Conservation (phyloP, 495 filamentous ascomycete species). For the Talaromyces thailandensis region DNA sequence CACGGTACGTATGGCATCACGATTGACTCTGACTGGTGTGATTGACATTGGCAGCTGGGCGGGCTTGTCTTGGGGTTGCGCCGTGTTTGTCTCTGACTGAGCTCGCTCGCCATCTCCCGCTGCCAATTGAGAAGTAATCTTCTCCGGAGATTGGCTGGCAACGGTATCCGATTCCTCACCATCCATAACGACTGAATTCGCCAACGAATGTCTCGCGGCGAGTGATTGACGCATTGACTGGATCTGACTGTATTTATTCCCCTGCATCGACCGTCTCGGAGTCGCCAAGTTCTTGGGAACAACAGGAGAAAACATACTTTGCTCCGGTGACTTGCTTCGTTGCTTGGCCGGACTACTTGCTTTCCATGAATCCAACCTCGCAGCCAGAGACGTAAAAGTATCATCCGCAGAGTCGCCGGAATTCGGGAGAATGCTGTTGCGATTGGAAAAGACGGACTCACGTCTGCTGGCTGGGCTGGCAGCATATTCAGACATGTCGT, state of each 20-base stretch:
- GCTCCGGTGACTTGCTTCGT: constrained; percentile 21
- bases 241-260: constrained; percentile 1
- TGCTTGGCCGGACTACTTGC: constrained; percentile 40
- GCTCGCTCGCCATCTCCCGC: not conserved
- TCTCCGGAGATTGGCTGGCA: not conserved
- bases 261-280: not conserved
- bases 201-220: constrained; percentile 9
- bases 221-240: constrained; percentile 6
- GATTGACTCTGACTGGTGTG: constrained; percentile 6
- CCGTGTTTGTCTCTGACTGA: not conserved
- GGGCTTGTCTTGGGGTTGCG: not conserved
- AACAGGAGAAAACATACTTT: constrained; percentile 36
- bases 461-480: constrained; percentile 15
- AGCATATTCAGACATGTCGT: constrained; percentile 48
- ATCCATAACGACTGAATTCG: constrained; percentile 10
- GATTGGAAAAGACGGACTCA: constrained; percentile 16
- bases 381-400: constrained; percentile 54
- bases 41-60: constrained; percentile 6
- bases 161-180: constrained; percentile 5
- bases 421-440: constrained; percentile 9
- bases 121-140: not conserved
- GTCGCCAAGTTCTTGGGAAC: constrained; percentile 9
- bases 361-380: constrained; percentile 52
- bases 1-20: constrained; percentile 26
- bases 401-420: constrained; percentile 12